Conservation (phyloP, 345 rosid genomes). For the Eucalyptus marginata region DNA sequence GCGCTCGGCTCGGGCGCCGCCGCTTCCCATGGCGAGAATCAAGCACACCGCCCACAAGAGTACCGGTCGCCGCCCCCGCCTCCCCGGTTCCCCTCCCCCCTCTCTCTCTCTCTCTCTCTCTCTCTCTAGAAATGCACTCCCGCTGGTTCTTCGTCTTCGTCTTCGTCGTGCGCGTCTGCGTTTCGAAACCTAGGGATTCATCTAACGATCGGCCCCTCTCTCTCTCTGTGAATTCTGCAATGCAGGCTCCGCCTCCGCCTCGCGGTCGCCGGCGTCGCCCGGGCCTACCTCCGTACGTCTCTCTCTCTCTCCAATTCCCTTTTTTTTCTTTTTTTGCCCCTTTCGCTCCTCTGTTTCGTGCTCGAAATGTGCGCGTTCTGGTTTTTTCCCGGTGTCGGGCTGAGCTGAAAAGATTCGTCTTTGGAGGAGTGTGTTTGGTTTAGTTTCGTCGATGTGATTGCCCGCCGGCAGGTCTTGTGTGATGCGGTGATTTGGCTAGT, state of each 20-base stretch:
- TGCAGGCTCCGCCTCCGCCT: not conserved
- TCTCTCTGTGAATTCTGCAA: not conserved
- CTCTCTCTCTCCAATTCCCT: not conserved
- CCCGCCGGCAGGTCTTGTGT: fast-evolving
- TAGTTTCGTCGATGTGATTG: not conserved
- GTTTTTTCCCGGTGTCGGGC: not conserved
- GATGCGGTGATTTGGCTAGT: not conserved
- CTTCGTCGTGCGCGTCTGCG: not conserved
- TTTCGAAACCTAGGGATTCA: not conserved
- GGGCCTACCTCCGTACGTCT: not conserved
- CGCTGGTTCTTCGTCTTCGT: not conserved
- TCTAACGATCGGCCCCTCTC: not conserved
- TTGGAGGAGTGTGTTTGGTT: not conserved
- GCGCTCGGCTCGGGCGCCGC: not conserved
- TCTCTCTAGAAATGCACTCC: not conserved
- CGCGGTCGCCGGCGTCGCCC: not conserved
- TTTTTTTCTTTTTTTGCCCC: not conserved
- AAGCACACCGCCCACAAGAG: not conserved
- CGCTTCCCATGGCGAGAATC: not conserved
- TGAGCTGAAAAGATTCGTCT: not conserved
- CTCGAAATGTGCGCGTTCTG: not conserved
- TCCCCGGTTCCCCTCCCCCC: not conserved
- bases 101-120: not conserved
- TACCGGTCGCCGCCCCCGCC: not conserved
- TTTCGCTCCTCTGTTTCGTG: not conserved